These are phyloP conservation scores for Avena atlantica DNA, from an alignment of 176 grass and related monocot species.

Conservation along the genomic window DNA sequence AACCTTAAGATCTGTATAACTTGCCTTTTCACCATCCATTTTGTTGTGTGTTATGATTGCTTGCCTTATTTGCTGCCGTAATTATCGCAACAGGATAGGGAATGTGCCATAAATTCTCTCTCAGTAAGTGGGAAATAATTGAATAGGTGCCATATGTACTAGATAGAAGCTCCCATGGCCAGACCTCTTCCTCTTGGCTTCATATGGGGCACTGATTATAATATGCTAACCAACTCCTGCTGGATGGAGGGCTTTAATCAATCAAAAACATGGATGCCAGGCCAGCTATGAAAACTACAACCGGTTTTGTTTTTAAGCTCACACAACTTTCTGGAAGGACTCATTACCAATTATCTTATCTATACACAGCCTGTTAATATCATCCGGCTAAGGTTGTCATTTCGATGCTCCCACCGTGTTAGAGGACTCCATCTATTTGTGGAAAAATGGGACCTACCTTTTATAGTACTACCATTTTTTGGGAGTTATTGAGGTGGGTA, in stretches of 20 bases:
- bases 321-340: slow-evolving; percentile 19
- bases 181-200: slow-evolving; percentile 45
- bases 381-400: not conserved
- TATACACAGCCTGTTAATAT: slow-evolving; percentile 31
- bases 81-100: slow-evolving; percentile 3
- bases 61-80: slow-evolving; percentile 1
- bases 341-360: not conserved
- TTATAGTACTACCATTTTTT: slow-evolving; percentile 20
- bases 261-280: slow-evolving; percentile 34
- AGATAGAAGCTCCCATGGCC: slow-evolving; percentile 28
- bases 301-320: slow-evolving; percentile 32
- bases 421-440: not conserved
- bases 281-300: slow-evolving; percentile 45
- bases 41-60: slow-evolving; percentile 3
- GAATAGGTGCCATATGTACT: slow-evolving; percentile 35
- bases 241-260: slow-evolving; percentile 36
- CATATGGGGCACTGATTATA: slow-evolving; percentile 42
- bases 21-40: not conserved
- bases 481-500: slow-evolving; percentile 11
- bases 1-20: not conserved
- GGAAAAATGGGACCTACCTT: not conserved
- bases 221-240: slow-evolving; percentile 42
- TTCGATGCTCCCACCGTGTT: slow-evolving; percentile 20
- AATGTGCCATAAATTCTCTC: slow-evolving; percentile 2
- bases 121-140: not conserved